A percentile compares a stretch with the other conserved stretches of the same genome.
Evolutionary conservation across 805 yeast genomes (phyloP).

Genomic region (Sugiyamaella floridensis): DNA sequence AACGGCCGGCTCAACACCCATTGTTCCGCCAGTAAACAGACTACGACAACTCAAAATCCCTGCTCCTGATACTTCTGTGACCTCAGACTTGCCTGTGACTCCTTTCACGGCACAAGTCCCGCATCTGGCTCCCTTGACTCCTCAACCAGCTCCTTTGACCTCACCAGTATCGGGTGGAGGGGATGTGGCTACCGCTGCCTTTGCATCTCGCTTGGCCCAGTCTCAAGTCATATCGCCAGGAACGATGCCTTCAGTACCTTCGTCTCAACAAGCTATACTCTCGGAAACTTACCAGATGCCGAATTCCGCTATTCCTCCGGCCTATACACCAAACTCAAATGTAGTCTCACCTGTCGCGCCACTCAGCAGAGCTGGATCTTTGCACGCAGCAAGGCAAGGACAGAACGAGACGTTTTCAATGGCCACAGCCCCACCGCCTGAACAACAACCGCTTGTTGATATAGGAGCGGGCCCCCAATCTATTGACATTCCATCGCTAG

Average conservation of each 20-base stretch:
- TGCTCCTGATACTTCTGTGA: too few relatives aligned
- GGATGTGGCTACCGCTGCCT: too few relatives aligned
- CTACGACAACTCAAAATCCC: neutral
- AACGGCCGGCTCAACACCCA: neutral
- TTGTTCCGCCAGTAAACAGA: slow-evolving; percentile 2
- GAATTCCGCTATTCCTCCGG: neutral
- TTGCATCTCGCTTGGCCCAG: too few relatives aligned
- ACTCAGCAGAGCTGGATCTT: neutral
- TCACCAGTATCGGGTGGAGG: too few relatives aligned
- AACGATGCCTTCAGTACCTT: too few relatives aligned
- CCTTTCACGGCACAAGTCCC: neutral
- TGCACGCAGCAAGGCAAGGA: neutral
- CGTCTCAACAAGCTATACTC: too few relatives aligned
- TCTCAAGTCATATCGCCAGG: too few relatives aligned
- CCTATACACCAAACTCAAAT: neutral
- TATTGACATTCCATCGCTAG: slow-evolving; percentile 6
- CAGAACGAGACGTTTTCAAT: slow-evolving; percentile 1
- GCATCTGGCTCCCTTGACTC: neutral
- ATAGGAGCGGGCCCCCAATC: slow-evolving; percentile 4
- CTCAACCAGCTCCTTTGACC: too few relatives aligned
- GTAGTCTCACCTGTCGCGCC: slow-evolving; percentile 1
- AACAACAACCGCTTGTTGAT: neutral
- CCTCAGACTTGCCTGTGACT: too few relatives aligned
- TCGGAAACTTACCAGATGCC: too few relatives aligned
- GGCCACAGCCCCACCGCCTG: neutral